A percentile compares a stretch with the other conserved stretches of the same genome.
Evolutionary conservation across 2,329 filamentous ascomycete species (phyloP).

Genomic region (Fusarium coicis): DNA sequence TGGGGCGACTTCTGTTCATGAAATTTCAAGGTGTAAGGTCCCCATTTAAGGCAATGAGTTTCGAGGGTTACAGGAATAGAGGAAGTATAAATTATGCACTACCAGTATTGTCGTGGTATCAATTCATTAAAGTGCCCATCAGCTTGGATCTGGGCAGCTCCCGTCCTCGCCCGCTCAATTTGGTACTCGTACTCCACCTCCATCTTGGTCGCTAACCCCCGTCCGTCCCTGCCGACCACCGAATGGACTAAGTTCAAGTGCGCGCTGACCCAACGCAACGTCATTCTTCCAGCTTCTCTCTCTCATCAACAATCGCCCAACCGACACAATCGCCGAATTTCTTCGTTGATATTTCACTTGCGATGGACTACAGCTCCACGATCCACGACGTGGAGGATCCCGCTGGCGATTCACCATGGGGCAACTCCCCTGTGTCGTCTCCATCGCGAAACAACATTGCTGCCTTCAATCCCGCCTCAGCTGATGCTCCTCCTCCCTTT

Average conservation of each 20-base stretch:
- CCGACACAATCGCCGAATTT: slow-evolving; percentile 10
- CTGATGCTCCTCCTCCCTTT: slow-evolving; percentile 56
- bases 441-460: slow-evolving; percentile 59
- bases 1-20: neutral
- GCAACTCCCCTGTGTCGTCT: slow-evolving; percentile 62
- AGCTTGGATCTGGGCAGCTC: slow-evolving; percentile 8
- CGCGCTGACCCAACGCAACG: slow-evolving; percentile 43
- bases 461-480: slow-evolving; percentile 55
- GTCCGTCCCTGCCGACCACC: slow-evolving; percentile 36
- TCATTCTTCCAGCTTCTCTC: slow-evolving; percentile 36
- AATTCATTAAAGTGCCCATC: slow-evolving; percentile 11
- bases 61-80: neutral
- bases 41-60: neutral
- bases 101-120: neutral
- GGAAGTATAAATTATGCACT: neutral
- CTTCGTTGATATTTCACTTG: slow-evolving; percentile 24
- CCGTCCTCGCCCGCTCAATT: slow-evolving; percentile 10
- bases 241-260: slow-evolving; percentile 23
- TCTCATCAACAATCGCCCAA: slow-evolving; percentile 22
- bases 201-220: slow-evolving; percentile 20
- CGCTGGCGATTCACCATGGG: slow-evolving; percentile 66
- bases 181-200: slow-evolving; percentile 23
- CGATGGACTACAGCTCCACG: slow-evolving; percentile 69
- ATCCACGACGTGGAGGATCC: slow-evolving; percentile 66
- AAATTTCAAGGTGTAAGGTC: neutral